Evolutionary conservation across 2,329 filamentous ascomycete genomes (phyloP), one percentile per base, ranked within the genome.

Genomic region (Dactylonectria estremocensis): DNA sequence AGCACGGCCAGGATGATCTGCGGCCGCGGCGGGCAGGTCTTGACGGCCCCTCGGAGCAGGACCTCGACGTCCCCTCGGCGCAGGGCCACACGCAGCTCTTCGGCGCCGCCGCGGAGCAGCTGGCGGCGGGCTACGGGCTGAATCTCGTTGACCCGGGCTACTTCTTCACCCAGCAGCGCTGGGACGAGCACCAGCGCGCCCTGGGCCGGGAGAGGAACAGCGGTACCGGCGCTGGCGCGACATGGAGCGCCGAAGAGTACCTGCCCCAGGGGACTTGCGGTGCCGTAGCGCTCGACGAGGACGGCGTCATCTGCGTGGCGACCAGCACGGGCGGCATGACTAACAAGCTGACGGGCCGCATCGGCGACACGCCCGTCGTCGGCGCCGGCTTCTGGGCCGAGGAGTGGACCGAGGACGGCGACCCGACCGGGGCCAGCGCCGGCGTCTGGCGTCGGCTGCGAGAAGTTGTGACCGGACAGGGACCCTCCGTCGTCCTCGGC

Each of bases 351-450:
- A 93, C 93, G 0, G 95, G 94, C 0, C 86, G 95, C 20, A 91
- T 97, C 69, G 95, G 95, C 0, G 95, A 97, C 77, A 97, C 95
- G 11, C 94, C 95, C 0, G 92, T 92, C 0, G 83, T 95, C 0
- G 95, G 95, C 0, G 92, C 94, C 1, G 95, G 95, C 0, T 97
- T 95, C 80, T 97, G 94, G 94, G 94, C 95, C 0, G 95, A 97
- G 78, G 89, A 95, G 72, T 97, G 94, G 94, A 80, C 81, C 8
- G 88, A 91, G 63, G 80, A 84, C 2, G 80, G 79, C 1, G 79
- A 82, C 43, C 75, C 79, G 7, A 80, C 77, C 1, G 9, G 56
- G 61, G 3, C 16, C 45, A 14, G 22, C n/a, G 45, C n/a, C 22
- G 31, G 55, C 4, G n/a, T 37, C 3, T 72, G 72, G 74, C 59